phyloP scores from a whole-genome alignment of 106 monocot species.

The Xerophyta viscosa region DNA sequence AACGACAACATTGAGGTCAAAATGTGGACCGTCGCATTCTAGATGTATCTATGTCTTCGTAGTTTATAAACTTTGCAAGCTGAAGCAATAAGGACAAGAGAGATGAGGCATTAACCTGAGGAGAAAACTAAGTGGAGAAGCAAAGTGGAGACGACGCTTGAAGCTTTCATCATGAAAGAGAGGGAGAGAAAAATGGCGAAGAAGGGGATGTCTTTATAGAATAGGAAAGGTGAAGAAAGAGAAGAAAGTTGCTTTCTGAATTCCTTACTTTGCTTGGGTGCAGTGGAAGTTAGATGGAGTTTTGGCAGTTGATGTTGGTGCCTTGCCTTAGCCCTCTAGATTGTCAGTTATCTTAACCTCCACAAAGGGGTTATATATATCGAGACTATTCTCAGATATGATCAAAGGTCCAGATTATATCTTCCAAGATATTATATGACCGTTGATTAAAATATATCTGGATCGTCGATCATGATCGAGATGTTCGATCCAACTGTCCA shows the following conservation, averaged over 20 bases:
- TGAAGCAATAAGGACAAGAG: neutral
- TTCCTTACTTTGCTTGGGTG: constrained; percentile 54
- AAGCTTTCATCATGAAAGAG: constrained; percentile 5
- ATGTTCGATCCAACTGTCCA: too few relatives aligned
- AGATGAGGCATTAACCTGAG: constrained; percentile 30
- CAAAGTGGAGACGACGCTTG: constrained; percentile 12
- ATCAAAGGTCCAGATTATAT: too few relatives aligned
- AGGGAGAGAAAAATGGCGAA: neutral
- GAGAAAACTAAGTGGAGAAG: constrained; percentile 32
- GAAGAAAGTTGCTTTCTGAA: constrained; percentile 2
- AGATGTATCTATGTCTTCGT: neutral
- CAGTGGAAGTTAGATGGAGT: constrained; percentile 1
- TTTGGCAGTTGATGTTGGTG: neutral
- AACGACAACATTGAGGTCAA: too few relatives aligned
- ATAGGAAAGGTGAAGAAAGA: too few relatives aligned
- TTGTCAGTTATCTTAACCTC: too few relatives aligned
- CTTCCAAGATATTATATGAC: too few relatives aligned
- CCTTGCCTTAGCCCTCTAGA: constrained; percentile 17
- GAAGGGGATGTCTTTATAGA: neutral
- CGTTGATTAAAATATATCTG: too few relatives aligned
- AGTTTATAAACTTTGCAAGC: neutral
- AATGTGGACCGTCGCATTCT: too few relatives aligned
- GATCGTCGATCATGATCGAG: too few relatives aligned
- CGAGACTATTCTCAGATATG: too few relatives aligned
- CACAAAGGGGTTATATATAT: too few relatives aligned